Percentiles rank a stretch among this genome's conserved stretches.
phyloP scores from a whole-genome alignment of 2,329 filamentous ascomycete species.

The Pseudopyricularia javanii region DNA sequence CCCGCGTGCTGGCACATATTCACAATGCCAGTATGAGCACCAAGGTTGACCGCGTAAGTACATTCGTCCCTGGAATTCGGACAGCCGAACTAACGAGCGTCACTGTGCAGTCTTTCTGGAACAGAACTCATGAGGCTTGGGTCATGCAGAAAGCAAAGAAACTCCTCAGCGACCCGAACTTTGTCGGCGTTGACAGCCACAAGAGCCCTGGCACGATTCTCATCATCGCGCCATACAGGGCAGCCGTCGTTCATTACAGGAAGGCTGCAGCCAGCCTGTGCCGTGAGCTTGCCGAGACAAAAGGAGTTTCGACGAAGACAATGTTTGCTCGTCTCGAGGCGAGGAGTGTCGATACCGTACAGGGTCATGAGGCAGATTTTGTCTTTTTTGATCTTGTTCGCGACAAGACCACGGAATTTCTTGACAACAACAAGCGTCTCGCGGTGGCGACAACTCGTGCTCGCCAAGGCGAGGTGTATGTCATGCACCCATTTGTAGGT shows the following conservation, averaged over 20 bases:
- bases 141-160: constrained; percentile 18
- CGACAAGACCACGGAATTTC: constrained; percentile 23
- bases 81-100: neutral
- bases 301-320: neutral
- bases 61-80: neutral
- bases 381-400: constrained; percentile 34
- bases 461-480: constrained; percentile 28
- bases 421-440: constrained; percentile 29
- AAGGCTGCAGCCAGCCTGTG: constrained; percentile 9
- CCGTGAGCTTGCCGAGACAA: neutral
- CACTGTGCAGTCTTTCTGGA: constrained; percentile 23
- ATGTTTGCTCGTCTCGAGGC: constrained; percentile 19
- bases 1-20: constrained; percentile 21
- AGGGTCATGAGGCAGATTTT: constrained; percentile 34
- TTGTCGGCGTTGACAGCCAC: constrained; percentile 14
- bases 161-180: constrained; percentile 18
- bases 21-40: neutral
- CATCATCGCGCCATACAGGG: constrained; percentile 30
- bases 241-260: constrained; percentile 22
- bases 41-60: neutral
- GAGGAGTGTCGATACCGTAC: constrained; percentile 30
- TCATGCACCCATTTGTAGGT: constrained; percentile 19
- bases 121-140: constrained; percentile 23
- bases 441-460: constrained; percentile 33
- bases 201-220: constrained; percentile 23